Base-by-base conservation (phyloP, 2,329 filamentous ascomycete genomes). In the Onygenales sp. region DNA sequence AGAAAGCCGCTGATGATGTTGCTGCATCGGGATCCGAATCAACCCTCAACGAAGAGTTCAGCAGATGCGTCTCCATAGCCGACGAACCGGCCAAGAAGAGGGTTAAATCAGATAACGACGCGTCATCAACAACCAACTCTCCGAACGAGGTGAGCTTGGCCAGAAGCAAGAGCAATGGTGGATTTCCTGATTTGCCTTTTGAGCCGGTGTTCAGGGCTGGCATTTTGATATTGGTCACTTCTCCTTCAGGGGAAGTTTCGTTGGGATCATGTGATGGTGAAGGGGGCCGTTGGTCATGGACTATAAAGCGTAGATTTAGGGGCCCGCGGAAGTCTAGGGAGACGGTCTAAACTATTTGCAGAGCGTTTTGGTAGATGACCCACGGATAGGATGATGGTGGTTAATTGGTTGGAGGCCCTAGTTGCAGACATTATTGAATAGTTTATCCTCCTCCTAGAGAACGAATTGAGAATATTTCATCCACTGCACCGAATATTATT, bases 151-250 rank as follows among this genome's bases (percentile, higher is more conserved):
- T 49, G 21, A 10, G 46, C 36, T 41, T 31, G 11, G 35, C 38
- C n/a, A 31, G 27, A 32, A 13, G 14, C 36, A 49, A 41, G 36
- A 41, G 32, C 49, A 44, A 41, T 42, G 10, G 46, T 17, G 42
- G 35, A 21, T 45, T 46, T 14, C 42, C 51, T 8, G 21, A 50
- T 38, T 42, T 56, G 41, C 48, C 48, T 21, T 54, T 49, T 43
- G 52, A 59, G 10, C 52, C 57, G 3, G 27, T 35, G 35, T 53
- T 57, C 8, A 43, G 50, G 17, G 58, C 54, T 5, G 58, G 58
- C 5, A 60, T 60, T 36, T 41, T 59, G 44, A 52, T 59, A 11
- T 33, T 60, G 32, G 51, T 59, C 21, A 60, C 58, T 6, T 57
- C 57, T 7, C 57, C 55, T 9, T 39, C 43, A 5, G 58, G 58